Conservation (phyloP, 2,329 filamentous ascomycete genomes). For the Ophiostoma sp. region DNA sequence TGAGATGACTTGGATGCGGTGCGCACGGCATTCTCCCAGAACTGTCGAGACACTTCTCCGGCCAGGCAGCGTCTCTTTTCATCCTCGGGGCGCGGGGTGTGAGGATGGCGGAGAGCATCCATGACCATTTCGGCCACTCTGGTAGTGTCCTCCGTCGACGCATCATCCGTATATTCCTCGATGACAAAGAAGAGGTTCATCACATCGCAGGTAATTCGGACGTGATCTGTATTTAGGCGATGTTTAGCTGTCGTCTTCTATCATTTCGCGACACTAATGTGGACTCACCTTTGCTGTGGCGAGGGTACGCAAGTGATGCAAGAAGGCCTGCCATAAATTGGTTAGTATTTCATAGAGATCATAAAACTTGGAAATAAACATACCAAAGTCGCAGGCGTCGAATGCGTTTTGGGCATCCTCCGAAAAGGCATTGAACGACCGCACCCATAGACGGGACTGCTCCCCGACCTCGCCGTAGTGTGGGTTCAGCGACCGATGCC, state of each 20-base stretch:
- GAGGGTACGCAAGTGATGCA: constrained; percentile 9
- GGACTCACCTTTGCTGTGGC: background rate
- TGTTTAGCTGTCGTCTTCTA: background rate
- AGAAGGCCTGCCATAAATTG: constrained; percentile 22
- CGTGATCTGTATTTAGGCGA: constrained; percentile 20
- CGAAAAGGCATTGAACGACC: constrained; percentile 26
- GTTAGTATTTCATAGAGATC: no score
- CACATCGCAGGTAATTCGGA: constrained; percentile 28
- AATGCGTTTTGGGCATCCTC: constrained; percentile 26
- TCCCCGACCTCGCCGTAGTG: constrained; percentile 17
- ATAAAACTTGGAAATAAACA: background rate
- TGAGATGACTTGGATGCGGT: constrained; percentile 27
- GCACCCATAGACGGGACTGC: constrained; percentile 25
- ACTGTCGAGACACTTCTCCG: constrained; percentile 30
- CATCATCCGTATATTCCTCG: constrained; percentile 30
- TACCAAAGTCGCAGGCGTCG: constrained; percentile 27
- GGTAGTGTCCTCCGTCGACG: constrained; percentile 18
- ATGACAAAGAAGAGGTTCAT: constrained; percentile 33
- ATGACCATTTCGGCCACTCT: constrained; percentile 24
- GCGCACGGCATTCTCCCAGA: constrained; percentile 29
- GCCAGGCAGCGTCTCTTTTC: constrained; percentile 26
- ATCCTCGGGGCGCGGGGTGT: constrained; percentile 24
- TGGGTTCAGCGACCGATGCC: constrained; percentile 27
- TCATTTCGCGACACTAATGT: background rate
- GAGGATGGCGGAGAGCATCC: constrained; percentile 28